Conservation (phyloP, 495 filamentous ascomycete genomes). For the Trichoderma asperelloides region DNA sequence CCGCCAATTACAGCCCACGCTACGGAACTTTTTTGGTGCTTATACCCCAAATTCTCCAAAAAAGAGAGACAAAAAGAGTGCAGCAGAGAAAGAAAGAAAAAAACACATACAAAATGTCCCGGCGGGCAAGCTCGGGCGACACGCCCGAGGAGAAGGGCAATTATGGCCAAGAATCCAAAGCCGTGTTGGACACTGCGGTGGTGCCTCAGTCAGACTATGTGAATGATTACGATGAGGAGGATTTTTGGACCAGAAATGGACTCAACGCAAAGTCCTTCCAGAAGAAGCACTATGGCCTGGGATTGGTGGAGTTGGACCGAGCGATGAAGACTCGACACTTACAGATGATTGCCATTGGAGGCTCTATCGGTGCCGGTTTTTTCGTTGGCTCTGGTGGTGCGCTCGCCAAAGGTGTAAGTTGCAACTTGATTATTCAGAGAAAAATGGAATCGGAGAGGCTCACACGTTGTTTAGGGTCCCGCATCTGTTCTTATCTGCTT, state of each 20-base stretch:
- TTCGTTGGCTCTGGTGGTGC: constrained; percentile 45
- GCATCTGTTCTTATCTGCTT: constrained; percentile 43
- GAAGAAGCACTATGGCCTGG: constrained; percentile 27
- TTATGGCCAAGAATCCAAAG: not conserved
- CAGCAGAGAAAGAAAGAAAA: not conserved
- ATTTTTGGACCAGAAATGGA: constrained; percentile 43
- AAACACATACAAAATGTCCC: not conserved
- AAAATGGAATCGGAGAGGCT: not conserved
- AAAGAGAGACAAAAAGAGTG: not conserved
- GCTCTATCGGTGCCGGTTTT: constrained; percentile 60
- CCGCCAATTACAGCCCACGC: not conserved
- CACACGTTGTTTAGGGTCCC: constrained; percentile 27
- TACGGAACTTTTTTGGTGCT: not conserved
- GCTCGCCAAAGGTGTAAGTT: constrained; percentile 31
- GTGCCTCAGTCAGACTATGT: not conserved
- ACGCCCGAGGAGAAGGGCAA: not conserved
- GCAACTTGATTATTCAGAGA: not conserved
- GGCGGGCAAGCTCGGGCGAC: not conserved
- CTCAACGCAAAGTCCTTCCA: constrained; percentile 38
- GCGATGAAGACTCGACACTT: constrained; percentile 56
- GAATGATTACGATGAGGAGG: constrained; percentile 16
- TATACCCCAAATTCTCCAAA: not conserved
- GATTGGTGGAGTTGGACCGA: constrained; percentile 43
- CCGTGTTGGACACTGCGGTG: not conserved
- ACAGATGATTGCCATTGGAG: constrained; percentile 71